These are phyloP conservation scores for Jatropha multifida DNA, from an alignment of 441 rosid genomes.

Conservation along the genomic window DNA sequence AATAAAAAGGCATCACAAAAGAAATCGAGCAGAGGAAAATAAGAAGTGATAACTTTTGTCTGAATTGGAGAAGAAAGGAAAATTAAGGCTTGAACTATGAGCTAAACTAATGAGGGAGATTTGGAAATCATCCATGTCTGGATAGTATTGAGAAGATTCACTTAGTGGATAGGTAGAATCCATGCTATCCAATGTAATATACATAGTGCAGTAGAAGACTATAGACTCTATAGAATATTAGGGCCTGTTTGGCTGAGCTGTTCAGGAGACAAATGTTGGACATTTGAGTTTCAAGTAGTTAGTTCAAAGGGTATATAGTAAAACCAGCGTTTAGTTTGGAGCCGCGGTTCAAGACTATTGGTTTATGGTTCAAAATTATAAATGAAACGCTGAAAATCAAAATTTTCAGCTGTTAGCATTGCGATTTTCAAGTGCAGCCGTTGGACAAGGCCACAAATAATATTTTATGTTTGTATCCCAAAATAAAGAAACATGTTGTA, in stretches of 20 bases:
- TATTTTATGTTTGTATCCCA: too few relatives aligned
- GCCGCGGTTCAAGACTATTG: too few relatives aligned
- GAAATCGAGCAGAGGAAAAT: conserved; percentile 32
- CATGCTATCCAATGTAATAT: not conserved
- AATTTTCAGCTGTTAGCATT: too few relatives aligned
- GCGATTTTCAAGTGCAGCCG: too few relatives aligned
- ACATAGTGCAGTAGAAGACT: not conserved
- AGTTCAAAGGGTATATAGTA: too few relatives aligned
- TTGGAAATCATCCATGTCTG: not conserved
- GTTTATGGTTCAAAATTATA: too few relatives aligned
- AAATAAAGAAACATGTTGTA: not conserved
- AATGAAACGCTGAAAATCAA: too few relatives aligned
- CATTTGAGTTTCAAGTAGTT: too few relatives aligned
- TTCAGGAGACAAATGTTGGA: too few relatives aligned
- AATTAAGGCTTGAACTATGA: not conserved
- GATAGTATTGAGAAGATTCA: not conserved
- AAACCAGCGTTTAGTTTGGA: too few relatives aligned
- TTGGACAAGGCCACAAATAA: too few relatives aligned
- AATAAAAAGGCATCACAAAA: conserved; percentile 23
- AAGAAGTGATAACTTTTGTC: conserved; percentile 16
- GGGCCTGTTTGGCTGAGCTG: too few relatives aligned
- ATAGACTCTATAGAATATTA: not conserved
- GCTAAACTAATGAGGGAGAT: not conserved
- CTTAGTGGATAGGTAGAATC: conserved; percentile 1
- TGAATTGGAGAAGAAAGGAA: not conserved